A percentile compares a stretch with the other conserved stretches of the same genome.
Evolutionary conservation across 768 basidiomycete genomes (phyloP).

Genomic region (Kwoniella botswanensis): DNA sequence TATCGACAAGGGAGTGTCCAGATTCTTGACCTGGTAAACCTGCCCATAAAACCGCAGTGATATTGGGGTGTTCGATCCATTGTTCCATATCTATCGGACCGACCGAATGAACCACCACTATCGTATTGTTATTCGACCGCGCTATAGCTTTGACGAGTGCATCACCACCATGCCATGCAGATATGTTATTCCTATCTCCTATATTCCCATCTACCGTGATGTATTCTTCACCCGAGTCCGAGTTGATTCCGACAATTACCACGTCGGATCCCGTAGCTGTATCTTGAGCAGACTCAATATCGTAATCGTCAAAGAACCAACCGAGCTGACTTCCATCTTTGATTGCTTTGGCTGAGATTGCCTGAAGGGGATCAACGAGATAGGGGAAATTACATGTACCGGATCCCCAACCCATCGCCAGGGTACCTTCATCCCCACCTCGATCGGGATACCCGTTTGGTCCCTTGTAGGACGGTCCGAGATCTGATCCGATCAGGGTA

Average conservation of each 20-base stretch:
- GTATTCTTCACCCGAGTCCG: slow-evolving; percentile 83
- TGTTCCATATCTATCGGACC: slow-evolving; percentile 63
- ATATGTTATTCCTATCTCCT: slow-evolving; percentile 74
- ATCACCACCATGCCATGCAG: slow-evolving; percentile 76
- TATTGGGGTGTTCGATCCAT: slow-evolving; percentile 78
- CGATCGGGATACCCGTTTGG: slow-evolving; percentile 74
- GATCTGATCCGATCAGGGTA: slow-evolving; percentile 66
- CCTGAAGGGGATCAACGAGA: slow-evolving; percentile 78
- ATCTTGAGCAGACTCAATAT: slow-evolving; percentile 62
- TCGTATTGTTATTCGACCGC: slow-evolving; percentile 53
- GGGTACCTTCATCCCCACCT: slow-evolving; percentile 63
- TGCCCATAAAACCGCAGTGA: slow-evolving; percentile 76
- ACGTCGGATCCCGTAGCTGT: slow-evolving; percentile 64
- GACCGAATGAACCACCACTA: slow-evolving; percentile 79
- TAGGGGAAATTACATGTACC: slow-evolving; percentile 75
- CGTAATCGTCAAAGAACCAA: slow-evolving; percentile 74
- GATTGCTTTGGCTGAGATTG: slow-evolving; percentile 75
- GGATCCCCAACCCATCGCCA: slow-evolving; percentile 93
- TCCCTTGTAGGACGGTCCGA: slow-evolving; percentile 69
- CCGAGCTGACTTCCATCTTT: slow-evolving; percentile 69
- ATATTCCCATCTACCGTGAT: slow-evolving; percentile 79
- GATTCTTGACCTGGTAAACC: slow-evolving; percentile 70
- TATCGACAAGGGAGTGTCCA: slow-evolving; percentile 73
- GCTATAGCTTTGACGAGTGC: slow-evolving; percentile 70
- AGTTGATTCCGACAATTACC: slow-evolving; percentile 72